Percentiles rank a stretch among this genome's conserved stretches.
phyloP scores from a whole-genome alignment of 441 rosid genomes.

The Omphalea diandra region DNA sequence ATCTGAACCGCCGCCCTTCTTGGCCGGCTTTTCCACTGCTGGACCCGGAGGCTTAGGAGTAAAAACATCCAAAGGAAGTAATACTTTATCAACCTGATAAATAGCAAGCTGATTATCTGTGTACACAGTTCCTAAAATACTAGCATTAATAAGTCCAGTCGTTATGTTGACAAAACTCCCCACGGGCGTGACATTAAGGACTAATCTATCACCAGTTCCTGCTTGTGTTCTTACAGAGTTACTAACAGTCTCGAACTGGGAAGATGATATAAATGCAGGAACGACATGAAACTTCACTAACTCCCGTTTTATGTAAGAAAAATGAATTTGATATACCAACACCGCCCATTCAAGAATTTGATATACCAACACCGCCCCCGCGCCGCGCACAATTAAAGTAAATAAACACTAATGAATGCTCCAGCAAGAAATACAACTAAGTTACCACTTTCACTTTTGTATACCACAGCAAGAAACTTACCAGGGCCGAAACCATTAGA shows the following conservation, averaged over 20 bases:
- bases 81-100: slow-evolving; percentile 70
- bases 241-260: too few species aligned
- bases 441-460: background rate
- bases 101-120: slow-evolving; percentile 67
- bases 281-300: too few species aligned
- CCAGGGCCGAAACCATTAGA: background rate
- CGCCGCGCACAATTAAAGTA: too few species aligned
- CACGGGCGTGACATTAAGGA: slow-evolving; percentile 54
- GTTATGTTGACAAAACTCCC: slow-evolving; percentile 62
- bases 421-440: background rate
- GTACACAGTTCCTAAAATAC: slow-evolving; percentile 60
- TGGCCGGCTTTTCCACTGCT: slow-evolving; percentile 31
- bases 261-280: too few species aligned
- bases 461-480: background rate
- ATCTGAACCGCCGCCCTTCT: slow-evolving; percentile 33
- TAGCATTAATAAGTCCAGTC: slow-evolving; percentile 65
- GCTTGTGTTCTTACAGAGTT: too few species aligned
- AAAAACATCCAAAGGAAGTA: slow-evolving; percentile 64
- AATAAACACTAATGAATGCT: background rate
- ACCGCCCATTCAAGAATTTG: too few species aligned
- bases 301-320: too few species aligned
- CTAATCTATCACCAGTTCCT: too few species aligned
- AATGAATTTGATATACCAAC: too few species aligned
- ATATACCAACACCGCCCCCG: too few species aligned
- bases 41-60: slow-evolving; percentile 67